Evolutionary conservation across 495 filamentous ascomycete species (phyloP).

Genomic region (Xylaria nigripes): DNA sequence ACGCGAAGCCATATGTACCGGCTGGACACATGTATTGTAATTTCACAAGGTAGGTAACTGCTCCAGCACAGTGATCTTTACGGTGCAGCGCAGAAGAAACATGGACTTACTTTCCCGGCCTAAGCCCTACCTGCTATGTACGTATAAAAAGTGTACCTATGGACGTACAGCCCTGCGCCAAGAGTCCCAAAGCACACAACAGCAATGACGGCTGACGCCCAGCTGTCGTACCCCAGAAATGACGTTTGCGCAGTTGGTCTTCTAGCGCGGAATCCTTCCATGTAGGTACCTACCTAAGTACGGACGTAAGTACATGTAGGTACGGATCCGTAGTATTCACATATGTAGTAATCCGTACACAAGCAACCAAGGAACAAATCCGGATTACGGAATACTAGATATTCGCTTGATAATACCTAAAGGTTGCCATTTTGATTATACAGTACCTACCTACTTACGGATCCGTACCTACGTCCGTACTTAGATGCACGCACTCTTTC

Average conservation of each 20-base stretch:
- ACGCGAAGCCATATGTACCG: constrained; percentile 8
- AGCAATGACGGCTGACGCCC: neutral
- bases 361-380: too few relatives aligned
- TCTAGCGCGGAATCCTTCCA: constrained; percentile 6
- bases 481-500: too few relatives aligned
- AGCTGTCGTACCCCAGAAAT: constrained; percentile 4
- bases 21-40: neutral
- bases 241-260: constrained; percentile 1
- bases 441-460: too few relatives aligned
- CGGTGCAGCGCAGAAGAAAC: constrained; percentile 9
- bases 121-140: neutral
- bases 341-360: too few relatives aligned
- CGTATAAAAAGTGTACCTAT: too few relatives aligned
- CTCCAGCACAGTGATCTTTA: constrained; percentile 9
- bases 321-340: too few relatives aligned
- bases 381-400: too few relatives aligned
- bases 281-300: too few relatives aligned
- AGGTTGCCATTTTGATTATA: too few relatives aligned
- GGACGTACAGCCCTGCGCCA: neutral
- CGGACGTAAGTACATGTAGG: too few relatives aligned
- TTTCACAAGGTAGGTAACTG: constrained; percentile 6
- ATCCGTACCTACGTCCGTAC: too few relatives aligned
- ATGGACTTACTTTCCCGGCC: neutral
- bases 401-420: too few relatives aligned
- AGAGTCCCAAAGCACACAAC: neutral